Conservation (phyloP, 495 filamentous ascomycete genomes). For the Aspergillus taichungensis region DNA sequence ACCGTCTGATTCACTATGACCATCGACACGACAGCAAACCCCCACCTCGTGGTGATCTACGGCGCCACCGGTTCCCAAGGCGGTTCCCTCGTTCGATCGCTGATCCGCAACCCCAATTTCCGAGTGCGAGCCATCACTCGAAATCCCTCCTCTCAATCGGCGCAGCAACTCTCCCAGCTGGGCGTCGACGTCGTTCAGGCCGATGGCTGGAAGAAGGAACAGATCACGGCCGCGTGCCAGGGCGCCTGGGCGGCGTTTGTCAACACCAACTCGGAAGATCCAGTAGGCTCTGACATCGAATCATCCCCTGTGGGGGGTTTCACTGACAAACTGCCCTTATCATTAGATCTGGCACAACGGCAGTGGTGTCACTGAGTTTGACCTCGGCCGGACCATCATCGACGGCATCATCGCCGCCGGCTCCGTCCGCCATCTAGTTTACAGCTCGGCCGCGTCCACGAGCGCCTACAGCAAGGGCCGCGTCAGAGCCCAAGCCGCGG, state of each 20-base stretch:
- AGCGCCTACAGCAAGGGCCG: slow-evolving; percentile 15
- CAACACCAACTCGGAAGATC: slow-evolving; percentile 27
- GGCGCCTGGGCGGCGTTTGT: slow-evolving; percentile 22
- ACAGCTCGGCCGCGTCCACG: slow-evolving; percentile 10
- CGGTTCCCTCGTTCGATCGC: slow-evolving; percentile 27
- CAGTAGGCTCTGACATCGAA: too few relatives aligned
- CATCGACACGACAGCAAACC: too few relatives aligned
- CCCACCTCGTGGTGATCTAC: slow-evolving; percentile 16
- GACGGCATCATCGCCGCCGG: slow-evolving; percentile 14
- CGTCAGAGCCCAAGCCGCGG: slow-evolving; percentile 13
- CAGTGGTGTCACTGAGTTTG: slow-evolving; percentile 17
- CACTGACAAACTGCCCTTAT: too few relatives aligned
- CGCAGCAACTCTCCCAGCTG: slow-evolving; percentile 21
- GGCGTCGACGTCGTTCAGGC: slow-evolving; percentile 41
- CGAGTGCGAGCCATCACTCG: slow-evolving; percentile 32
- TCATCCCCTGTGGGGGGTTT: too few relatives aligned
- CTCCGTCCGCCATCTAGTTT: slow-evolving; percentile 22
- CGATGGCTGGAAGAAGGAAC: slow-evolving; percentile 25
- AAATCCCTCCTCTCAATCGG: slow-evolving; percentile 28
- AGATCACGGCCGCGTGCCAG: slow-evolving; percentile 15
- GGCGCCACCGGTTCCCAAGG: slow-evolving; percentile 34
- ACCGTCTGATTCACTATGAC: too few relatives aligned
- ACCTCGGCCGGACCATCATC: slow-evolving; percentile 21
- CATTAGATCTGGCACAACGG: too few relatives aligned
- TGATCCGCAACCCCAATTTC: slow-evolving; percentile 26